A percentile compares a stretch with the other conserved stretches of the same genome.
phyloP scores from a whole-genome alignment of 2,329 filamentous ascomycete species.

The Alternaria brassicicola region DNA sequence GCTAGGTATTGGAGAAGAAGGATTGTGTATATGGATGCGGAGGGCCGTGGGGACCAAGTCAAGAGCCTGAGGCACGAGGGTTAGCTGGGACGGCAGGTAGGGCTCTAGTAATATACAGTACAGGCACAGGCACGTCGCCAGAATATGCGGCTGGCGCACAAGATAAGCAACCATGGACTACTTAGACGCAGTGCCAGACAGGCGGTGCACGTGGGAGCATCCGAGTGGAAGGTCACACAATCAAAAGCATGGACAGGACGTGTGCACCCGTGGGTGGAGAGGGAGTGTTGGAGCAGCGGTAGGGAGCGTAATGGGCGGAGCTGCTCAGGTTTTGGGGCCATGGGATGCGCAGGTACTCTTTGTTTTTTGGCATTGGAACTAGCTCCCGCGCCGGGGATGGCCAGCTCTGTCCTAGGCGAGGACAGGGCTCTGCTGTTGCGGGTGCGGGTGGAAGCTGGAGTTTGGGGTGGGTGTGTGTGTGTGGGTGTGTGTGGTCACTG shows the following conservation, averaged over 20 bases:
- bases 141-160: conserved; percentile 34
- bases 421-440: conserved; percentile 23
- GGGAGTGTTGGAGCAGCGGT: conserved; percentile 23
- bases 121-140: conserved; percentile 32
- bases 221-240: conserved; percentile 34
- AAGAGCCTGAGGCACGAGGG: conserved; percentile 18
- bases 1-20: conserved; percentile 13
- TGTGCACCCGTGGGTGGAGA: conserved; percentile 33
- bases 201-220: conserved; percentile 41
- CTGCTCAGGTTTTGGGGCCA: conserved; percentile 22
- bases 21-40: conserved; percentile 6
- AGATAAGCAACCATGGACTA: conserved; percentile 42
- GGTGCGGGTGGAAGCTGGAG: conserved; percentile 24
- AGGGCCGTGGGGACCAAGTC: conserved; percentile 14
- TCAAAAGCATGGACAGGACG: conserved; percentile 28
- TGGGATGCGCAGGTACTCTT: conserved; percentile 43
- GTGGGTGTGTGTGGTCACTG: not conserved
- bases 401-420: conserved; percentile 33
- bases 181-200: conserved; percentile 29
- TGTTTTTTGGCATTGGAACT: conserved; percentile 40
- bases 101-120: conserved; percentile 41
- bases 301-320: not conserved
- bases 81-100: conserved; percentile 37
- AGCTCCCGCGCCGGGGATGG: conserved; percentile 45
- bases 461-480: conserved; percentile 2